These are phyloP conservation scores for Begonia fuchsioides DNA, from an alignment of 306 rosid genomes.

Conservation along the genomic window DNA sequence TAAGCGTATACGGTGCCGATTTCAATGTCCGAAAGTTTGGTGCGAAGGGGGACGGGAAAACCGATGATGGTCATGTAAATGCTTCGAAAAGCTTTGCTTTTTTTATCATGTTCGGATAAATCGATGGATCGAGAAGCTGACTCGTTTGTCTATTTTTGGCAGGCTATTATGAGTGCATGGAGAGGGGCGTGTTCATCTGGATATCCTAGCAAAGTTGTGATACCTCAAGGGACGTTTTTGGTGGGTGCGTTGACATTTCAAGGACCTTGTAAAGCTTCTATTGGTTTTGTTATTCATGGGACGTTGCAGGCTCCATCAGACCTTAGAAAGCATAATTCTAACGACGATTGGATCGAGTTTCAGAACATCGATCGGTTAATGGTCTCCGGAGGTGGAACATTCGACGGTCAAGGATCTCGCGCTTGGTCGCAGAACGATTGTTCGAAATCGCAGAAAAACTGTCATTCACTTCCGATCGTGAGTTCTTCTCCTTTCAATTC, in stretches of 20 bases:
- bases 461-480: constrained; percentile 11
- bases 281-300: constrained; percentile 20
- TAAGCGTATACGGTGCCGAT: constrained; percentile 8
- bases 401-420: constrained; percentile 25
- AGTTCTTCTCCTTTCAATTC: background rate
- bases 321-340: background rate
- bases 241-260: constrained; percentile 4
- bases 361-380: constrained; percentile 11
- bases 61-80: constrained; percentile 19
- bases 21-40: constrained; percentile 19
- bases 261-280: constrained; percentile 35
- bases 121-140: background rate
- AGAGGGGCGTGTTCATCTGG: constrained; percentile 21
- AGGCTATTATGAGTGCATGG: constrained; percentile 26
- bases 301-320: constrained; percentile 18
- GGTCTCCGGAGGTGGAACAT: constrained; percentile 20
- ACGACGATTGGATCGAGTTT: constrained; percentile 18
- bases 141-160: background rate
- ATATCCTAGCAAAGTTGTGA: constrained; percentile 11
- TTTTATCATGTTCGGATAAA: background rate
- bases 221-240: constrained; percentile 10
- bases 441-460: background rate
- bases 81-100: background rate
- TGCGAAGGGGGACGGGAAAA: constrained; percentile 17
- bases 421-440: constrained; percentile 24